phyloP scores from a whole-genome alignment of 108 stramenopile genomes.

The Discostella stelligeroides region DNA sequence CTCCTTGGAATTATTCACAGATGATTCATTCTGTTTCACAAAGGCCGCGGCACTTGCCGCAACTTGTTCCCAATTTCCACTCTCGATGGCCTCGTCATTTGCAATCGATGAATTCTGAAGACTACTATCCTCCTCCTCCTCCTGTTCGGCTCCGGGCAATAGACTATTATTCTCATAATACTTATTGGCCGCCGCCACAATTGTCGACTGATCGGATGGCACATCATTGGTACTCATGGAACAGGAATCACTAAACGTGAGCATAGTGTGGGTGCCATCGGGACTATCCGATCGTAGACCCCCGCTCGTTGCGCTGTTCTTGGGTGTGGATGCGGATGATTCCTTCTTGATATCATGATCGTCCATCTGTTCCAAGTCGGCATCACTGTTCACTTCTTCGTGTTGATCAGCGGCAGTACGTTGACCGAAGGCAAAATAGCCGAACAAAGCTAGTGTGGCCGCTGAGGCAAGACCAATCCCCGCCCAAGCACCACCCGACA shows the following conservation, averaged over 20 bases:
- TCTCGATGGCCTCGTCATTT: neutral
- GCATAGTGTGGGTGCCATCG: neutral
- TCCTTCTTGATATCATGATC: neutral
- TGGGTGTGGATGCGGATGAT: no score
- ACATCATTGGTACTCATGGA: slow-evolving; percentile 6
- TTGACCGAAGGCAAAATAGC: neutral
- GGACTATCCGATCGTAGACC: neutral
- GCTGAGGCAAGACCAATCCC: slow-evolving; percentile 1
- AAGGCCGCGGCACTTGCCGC: slow-evolving; percentile 1
- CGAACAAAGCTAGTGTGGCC: neutral
- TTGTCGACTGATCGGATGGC: neutral
- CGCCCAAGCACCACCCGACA: neutral
- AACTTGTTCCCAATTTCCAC: slow-evolving; percentile 6
- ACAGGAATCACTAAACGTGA: no score
- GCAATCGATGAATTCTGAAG: neutral
- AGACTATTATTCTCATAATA: slow-evolving; percentile 3
- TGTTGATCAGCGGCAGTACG: neutral
- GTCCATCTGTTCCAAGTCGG: neutral
- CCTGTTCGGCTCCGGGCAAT: neutral
- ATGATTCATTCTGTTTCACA: neutral
- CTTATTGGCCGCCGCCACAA: neutral
- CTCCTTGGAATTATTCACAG: neutral
- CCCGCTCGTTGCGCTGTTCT: neutral
- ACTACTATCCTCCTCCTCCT: neutral
- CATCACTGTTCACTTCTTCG: neutral